A percentile compares a stretch with the other conserved stretches of the same genome.
phyloP scores from a whole-genome alignment of 495 filamentous ascomycete species.

The Penicillium waksmanii region DNA sequence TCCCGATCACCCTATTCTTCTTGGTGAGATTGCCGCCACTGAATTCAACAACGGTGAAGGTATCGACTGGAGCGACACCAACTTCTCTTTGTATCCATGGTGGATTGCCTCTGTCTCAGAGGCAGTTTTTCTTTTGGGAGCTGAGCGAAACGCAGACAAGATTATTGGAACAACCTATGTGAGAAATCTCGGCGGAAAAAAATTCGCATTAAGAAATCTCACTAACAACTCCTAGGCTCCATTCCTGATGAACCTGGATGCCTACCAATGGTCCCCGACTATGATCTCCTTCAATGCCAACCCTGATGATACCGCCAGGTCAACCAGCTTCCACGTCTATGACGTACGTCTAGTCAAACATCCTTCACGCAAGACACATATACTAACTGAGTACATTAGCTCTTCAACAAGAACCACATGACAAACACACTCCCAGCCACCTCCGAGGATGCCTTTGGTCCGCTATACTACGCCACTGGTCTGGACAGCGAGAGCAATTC shows the following conservation, averaged over 20 bases:
- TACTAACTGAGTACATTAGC: constrained; percentile 20
- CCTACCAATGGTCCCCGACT: constrained; percentile 51
- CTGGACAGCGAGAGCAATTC: constrained; percentile 35
- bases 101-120: constrained; percentile 57
- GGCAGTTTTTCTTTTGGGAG: constrained; percentile 66
- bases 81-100: constrained; percentile 56
- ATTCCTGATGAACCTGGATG: constrained; percentile 50
- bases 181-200: constrained; percentile 17
- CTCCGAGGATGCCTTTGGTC: constrained; percentile 40
- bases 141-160: constrained; percentile 66
- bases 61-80: constrained; percentile 34
- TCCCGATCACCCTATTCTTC: constrained; percentile 44
- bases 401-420: constrained; percentile 46
- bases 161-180: constrained; percentile 46
- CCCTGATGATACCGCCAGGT: constrained; percentile 41
- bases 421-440: constrained; percentile 49
- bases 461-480: constrained; percentile 48
- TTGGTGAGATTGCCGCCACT: constrained; percentile 56
- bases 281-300: constrained; percentile 51
- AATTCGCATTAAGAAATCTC: constrained; percentile 6
- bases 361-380: not conserved
- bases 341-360: constrained; percentile 24
- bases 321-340: constrained; percentile 47
- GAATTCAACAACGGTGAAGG: constrained; percentile 41
- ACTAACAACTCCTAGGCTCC: constrained; percentile 41